A percentile compares a stretch with the other conserved stretches of the same genome.
Conservation (phyloP, 2,329 filamentous ascomycete species). For the Nakataea oryzae region DNA sequence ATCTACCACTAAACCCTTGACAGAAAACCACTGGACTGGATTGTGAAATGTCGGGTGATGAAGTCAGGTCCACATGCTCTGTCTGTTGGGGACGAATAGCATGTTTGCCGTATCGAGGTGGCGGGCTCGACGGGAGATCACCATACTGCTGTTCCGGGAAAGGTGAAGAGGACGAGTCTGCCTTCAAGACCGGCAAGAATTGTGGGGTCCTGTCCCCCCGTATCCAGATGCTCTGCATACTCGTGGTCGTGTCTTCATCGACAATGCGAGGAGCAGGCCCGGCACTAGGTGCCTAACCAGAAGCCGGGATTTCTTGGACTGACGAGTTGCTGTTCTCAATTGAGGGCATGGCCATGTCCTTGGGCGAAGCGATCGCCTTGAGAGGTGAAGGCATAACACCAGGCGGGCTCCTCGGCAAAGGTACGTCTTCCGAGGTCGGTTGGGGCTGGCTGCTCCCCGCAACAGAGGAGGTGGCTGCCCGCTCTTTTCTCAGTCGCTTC, state of each 20-base stretch:
- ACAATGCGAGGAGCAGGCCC: background rate
- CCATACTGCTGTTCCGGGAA: background rate
- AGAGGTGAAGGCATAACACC: background rate
- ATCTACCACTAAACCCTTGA: no score
- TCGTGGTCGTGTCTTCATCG: no score
- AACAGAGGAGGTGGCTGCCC: background rate
- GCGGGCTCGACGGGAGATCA: background rate
- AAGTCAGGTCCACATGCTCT: background rate
- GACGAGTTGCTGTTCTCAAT: background rate
- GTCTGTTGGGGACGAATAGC: background rate
- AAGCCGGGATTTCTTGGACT: background rate
- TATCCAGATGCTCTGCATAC: background rate
- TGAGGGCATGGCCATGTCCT: background rate
- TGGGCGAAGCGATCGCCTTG: background rate
- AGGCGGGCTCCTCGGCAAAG: background rate
- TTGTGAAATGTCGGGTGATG: background rate
- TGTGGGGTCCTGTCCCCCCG: background rate
- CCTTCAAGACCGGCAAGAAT: background rate
- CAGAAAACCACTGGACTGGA: no score
- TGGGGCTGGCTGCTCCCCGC: background rate
- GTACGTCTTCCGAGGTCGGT: background rate
- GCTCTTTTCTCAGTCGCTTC: slow-evolving; percentile 7
- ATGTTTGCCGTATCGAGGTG: background rate
- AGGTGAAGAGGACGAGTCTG: background rate
- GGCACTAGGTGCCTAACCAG: background rate